Evolutionary conservation across 1,139 yeast genomes (phyloP).

Genomic region (Blastobotrys raffinosifermentans): DNA sequence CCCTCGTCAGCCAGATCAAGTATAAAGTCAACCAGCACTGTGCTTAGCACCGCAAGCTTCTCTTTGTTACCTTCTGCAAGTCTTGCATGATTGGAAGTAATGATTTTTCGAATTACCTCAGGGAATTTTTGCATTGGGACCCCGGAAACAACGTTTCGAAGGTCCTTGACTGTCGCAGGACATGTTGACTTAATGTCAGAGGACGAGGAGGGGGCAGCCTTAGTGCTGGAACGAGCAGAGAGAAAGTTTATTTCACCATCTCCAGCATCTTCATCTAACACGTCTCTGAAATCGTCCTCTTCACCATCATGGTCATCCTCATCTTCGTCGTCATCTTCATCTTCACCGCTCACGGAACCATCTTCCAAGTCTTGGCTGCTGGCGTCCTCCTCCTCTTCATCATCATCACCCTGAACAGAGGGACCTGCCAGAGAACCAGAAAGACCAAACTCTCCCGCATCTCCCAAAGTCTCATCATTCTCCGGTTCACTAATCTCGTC

Average conservation of each 20-base stretch:
- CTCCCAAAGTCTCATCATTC: slow-evolving; percentile 22
- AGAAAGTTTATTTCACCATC: slow-evolving; percentile 15
- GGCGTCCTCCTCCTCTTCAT: slow-evolving; percentile 43
- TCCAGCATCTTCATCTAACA: slow-evolving; percentile 14
- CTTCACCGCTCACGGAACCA: slow-evolving; percentile 28
- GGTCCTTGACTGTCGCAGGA: slow-evolving; percentile 55
- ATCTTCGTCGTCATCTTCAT: slow-evolving; percentile 26
- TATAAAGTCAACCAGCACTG: slow-evolving; percentile 59
- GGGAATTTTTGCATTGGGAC: slow-evolving; percentile 27
- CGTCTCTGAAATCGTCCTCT: slow-evolving; percentile 10
- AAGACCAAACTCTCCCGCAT: slow-evolving; percentile 21
- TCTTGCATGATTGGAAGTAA: slow-evolving; percentile 65
- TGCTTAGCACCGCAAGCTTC: slow-evolving; percentile 58
- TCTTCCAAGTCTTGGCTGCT: slow-evolving; percentile 10
- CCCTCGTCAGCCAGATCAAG: slow-evolving; percentile 42
- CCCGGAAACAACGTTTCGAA: slow-evolving; percentile 37
- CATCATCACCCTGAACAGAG: slow-evolving; percentile 30
- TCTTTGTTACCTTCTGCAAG: slow-evolving; percentile 79
- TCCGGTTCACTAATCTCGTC: slow-evolving; percentile 31
- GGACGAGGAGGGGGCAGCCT: neutral
- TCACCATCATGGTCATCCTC: slow-evolving; percentile 21
- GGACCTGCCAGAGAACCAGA: slow-evolving; percentile 21
- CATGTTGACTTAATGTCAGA: slow-evolving; percentile 35
- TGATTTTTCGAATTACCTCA: slow-evolving; percentile 47
- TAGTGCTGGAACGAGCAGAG: neutral